Percentiles rank a stretch among this genome's conserved stretches.
phyloP scores from a whole-genome alignment of 345 rosid species.

The Eucalyptus caleyi region DNA sequence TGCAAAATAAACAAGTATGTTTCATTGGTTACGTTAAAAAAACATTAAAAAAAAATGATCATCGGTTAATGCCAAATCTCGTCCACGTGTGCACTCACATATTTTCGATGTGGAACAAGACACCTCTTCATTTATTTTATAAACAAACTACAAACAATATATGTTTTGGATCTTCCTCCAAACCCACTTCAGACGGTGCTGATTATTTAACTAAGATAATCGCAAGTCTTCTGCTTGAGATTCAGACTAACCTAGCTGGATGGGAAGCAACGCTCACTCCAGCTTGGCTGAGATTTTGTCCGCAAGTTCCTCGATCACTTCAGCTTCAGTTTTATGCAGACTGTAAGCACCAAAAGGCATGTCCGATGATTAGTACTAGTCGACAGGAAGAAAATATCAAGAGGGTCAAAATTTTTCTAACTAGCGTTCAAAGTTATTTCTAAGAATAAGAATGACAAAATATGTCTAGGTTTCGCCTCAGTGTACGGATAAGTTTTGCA shows the following conservation, averaged over 20 bases:
- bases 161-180: too few species aligned
- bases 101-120: rapidly evolving
- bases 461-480: not conserved
- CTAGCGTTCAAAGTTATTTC: not conserved
- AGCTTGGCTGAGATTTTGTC: not conserved
- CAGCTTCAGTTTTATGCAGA: not conserved
- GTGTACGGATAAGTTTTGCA: not conserved
- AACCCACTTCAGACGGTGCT: too few species aligned
- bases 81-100: too few species aligned
- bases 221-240: too few species aligned
- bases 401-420: not conserved
- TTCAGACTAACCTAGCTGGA: not conserved
- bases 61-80: too few species aligned
- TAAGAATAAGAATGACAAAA: not conserved
- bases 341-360: not conserved
- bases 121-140: too few species aligned
- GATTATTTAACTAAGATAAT: too few species aligned
- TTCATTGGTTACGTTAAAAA: rapidly evolving
- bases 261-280: not conserved
- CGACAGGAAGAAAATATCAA: not conserved
- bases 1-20: too few species aligned
- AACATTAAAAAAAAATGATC: too few species aligned
- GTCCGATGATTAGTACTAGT: not conserved
- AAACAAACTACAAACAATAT: too few species aligned
- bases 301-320: not conserved